Evolutionary conservation across 805 yeast genomes (phyloP).

Genomic region (Starmerella vaccinii): DNA sequence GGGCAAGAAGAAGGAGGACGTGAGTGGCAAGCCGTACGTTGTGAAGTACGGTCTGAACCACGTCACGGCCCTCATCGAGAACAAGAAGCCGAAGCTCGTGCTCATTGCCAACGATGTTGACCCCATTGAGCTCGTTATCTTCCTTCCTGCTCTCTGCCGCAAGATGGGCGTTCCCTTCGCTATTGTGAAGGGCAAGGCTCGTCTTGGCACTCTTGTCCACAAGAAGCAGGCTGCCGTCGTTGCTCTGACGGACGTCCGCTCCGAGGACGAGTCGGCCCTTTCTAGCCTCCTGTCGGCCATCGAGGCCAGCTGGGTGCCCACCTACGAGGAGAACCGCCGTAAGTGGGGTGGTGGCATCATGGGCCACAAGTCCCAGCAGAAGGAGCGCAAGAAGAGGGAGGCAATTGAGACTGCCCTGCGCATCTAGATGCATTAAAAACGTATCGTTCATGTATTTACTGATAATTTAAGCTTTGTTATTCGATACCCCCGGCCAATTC

Average conservation of each 20-base stretch:
- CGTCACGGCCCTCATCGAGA: constrained; percentile 92
- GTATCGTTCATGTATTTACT: background rate
- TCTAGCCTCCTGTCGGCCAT: constrained; percentile 87
- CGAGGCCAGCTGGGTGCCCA: constrained; percentile 84
- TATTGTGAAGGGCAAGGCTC: constrained; percentile 95
- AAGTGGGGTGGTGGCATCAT: constrained; percentile 99
- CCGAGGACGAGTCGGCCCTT: constrained; percentile 91
- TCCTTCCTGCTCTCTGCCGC: constrained; percentile 97
- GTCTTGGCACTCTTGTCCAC: constrained; percentile 96
- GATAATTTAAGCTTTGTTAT: background rate
- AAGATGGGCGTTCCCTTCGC: constrained; percentile 99
- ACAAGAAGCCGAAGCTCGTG: constrained; percentile 96
- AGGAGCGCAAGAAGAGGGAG: constrained; percentile 66
- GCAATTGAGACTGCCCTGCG: constrained; percentile 35
- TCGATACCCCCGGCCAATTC: too few relatives aligned
- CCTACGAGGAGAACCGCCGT: constrained; percentile 91
- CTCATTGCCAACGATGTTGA: constrained; percentile 98
- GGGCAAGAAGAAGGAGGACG: constrained; percentile 95
- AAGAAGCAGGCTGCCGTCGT: constrained; percentile 95
- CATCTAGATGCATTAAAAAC: constrained; percentile 22
- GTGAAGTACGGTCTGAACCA: constrained; percentile 99
- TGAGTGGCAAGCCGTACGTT: constrained; percentile 90
- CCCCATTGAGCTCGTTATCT: constrained; percentile 95
- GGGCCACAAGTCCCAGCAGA: constrained; percentile 88
- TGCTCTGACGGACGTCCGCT: constrained; percentile 87